These are phyloP conservation scores for Starmerella geochares DNA, from an alignment of 805 yeast genomes.

Conservation along the genomic window DNA sequence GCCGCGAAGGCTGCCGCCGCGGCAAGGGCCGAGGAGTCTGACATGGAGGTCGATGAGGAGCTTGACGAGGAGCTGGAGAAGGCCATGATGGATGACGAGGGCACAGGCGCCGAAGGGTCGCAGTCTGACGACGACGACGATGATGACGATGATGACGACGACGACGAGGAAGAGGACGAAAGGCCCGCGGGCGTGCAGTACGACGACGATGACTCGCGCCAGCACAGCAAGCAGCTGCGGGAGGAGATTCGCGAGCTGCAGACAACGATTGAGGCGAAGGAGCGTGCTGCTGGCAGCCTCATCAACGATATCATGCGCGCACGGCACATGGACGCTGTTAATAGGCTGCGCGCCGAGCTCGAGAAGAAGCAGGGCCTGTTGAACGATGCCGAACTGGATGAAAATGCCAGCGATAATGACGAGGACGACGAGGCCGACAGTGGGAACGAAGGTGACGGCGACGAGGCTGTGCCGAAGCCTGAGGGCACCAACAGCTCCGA, in stretches of 20 bases:
- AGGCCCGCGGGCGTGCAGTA: constrained; percentile 44
- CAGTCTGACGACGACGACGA: constrained; percentile 37
- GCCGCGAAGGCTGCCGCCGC: constrained; percentile 30
- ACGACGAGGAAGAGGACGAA: constrained; percentile 47
- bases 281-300: constrained; percentile 57
- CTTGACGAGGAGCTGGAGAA: constrained; percentile 29
- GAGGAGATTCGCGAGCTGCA: constrained; percentile 83
- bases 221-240: constrained; percentile 60
- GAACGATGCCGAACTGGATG: constrained; percentile 29
- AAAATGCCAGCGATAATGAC: constrained; percentile 22
- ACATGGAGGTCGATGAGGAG: constrained; percentile 31
- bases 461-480: background rate
- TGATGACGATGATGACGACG: constrained; percentile 46
- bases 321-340: constrained; percentile 73
- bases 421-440: constrained; percentile 23
- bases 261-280: constrained; percentile 63
- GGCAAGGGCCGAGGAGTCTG: constrained; percentile 33
- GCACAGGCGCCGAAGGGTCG: constrained; percentile 21
- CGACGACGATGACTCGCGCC: constrained; percentile 43
- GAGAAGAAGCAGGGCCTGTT: constrained; percentile 69
- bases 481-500: background rate
- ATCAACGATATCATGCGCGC: constrained; percentile 75
- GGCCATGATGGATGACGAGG: constrained; percentile 29
- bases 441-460: background rate
- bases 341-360: constrained; percentile 66